Evolutionary conservation across 805 yeast genomes (phyloP).

Genomic region (Candida fluviatilis): DNA sequence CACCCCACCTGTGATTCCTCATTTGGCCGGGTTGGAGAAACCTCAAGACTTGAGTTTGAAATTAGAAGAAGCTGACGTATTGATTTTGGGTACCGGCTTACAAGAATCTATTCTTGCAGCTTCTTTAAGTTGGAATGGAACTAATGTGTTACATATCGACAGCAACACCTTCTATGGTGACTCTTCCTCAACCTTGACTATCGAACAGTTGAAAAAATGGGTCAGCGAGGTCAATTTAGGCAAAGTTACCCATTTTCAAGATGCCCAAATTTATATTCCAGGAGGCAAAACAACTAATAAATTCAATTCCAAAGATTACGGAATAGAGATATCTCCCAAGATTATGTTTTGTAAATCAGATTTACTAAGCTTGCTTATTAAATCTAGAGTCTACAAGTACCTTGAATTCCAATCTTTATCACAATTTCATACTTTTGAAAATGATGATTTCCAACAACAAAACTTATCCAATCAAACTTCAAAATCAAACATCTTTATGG

Average conservation of each 20-base stretch:
- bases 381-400: slow-evolving; percentile 85
- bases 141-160: slow-evolving; percentile 88
- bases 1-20: slow-evolving; percentile 54
- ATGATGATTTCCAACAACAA: slow-evolving; percentile 78
- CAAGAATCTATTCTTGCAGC: slow-evolving; percentile 88
- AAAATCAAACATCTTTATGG: slow-evolving; percentile 91
- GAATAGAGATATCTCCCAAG: slow-evolving; percentile 84
- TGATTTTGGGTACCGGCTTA: slow-evolving; percentile 90
- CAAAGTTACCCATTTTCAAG: slow-evolving; percentile 44
- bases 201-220: slow-evolving; percentile 85
- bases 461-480: slow-evolving; percentile 49
- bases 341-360: slow-evolving; percentile 89
- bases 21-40: slow-evolving; percentile 72
- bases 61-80: slow-evolving; percentile 68
- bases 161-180: slow-evolving; percentile 86
- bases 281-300: slow-evolving; percentile 44
- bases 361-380: slow-evolving; percentile 68
- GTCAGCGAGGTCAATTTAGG: slow-evolving; percentile 61
- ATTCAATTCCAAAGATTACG: slow-evolving; percentile 68
- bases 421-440: slow-evolving; percentile 90
- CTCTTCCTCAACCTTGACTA: slow-evolving; percentile 75
- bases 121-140: slow-evolving; percentile 97
- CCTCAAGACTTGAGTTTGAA: slow-evolving; percentile 66
- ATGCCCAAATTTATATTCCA: slow-evolving; percentile 81
- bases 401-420: slow-evolving; percentile 87